Base-by-base conservation (phyloP, 2,329 filamentous ascomycete genomes). In the Arthroderma sp. region DNA sequence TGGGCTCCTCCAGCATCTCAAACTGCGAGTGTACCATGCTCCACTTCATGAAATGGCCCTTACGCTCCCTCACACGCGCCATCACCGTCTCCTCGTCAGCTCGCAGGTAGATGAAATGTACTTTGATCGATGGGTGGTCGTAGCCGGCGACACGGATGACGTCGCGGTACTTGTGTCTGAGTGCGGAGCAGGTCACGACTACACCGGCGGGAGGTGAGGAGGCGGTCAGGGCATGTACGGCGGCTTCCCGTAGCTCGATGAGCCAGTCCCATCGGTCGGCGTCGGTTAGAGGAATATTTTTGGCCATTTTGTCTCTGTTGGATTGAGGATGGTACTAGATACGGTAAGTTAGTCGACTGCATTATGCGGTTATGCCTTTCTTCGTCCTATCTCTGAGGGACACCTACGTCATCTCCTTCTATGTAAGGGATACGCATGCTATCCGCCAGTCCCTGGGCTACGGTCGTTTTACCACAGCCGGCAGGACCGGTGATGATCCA, bases 211-310 rank as follows among this genome's bases (percentile, higher is more conserved):
- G 72, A 40, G 52, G 49, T 40, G 63, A 64, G 45, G 70, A 66
- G 48, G 60, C 60, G 7, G 60, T 61, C 29, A 68, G 78, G 22
- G 72, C 70, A 1, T 73, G 73, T 46, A 74, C 61, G 36, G 69
- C 68, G 34, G 66, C 81, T 52, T 85, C 76, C 50, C 85, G 83
- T 9, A 91, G 73, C 8, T 73, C 72, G 39, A 82, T 85, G 51
- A 98, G 79, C 91, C 91, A 98, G 69, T 95, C 89, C 91, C 91
- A 96, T 51, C 91, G 83, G 66, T 98, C 91, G 48, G 80, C 81
- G 60, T 98, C 91, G 45, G 84, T 94, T 32, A 98, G 73, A 2
- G 91, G 87, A 46, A 79, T 80, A 53, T 85, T 85, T 53, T 73
- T 74, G 58, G 76, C 73, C 91, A 98, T 98, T 67, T 96, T 98